phyloP scores from a whole-genome alignment of 129 eudicot species.

The Apium graveolens region DNA sequence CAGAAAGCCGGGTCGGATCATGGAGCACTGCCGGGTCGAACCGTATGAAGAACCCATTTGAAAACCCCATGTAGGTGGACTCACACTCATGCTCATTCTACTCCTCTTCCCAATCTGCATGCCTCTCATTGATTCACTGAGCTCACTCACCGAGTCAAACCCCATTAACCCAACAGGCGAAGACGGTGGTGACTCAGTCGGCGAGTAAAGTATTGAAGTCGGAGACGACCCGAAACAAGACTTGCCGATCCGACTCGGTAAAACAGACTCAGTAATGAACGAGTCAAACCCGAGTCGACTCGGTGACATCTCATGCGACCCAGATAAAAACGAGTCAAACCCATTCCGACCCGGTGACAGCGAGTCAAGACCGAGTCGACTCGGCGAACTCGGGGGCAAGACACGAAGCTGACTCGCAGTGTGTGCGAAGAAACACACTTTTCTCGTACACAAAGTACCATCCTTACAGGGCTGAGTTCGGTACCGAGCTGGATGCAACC shows the following conservation, averaged over 20 bases:
- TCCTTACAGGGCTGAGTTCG: slow-evolving; percentile 98
- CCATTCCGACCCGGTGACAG: not conserved
- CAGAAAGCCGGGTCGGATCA: slow-evolving; percentile 36
- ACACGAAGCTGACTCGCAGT: slow-evolving; percentile 76
- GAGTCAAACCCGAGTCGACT: slow-evolving; percentile 1
- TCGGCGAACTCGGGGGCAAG: slow-evolving; percentile 18
- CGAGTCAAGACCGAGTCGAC: slow-evolving; percentile 7
- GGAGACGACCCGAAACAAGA: slow-evolving; percentile 26
- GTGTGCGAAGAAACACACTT: slow-evolving; percentile 91
- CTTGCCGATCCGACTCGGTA: slow-evolving; percentile 28
- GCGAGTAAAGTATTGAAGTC: slow-evolving; percentile 29
- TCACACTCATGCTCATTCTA: slow-evolving; percentile 26
- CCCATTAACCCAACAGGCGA: slow-evolving; percentile 35
- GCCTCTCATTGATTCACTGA: slow-evolving; percentile 40
- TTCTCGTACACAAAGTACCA: slow-evolving; percentile 63
- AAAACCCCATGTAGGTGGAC: slow-evolving; percentile 38
- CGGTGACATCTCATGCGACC: not conserved
- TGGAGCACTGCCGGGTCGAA: slow-evolving; percentile 32
- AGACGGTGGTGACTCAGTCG: slow-evolving; percentile 47
- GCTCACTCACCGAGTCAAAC: slow-evolving; percentile 36
- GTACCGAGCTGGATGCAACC: slow-evolving; percentile 87
- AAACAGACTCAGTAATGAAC: slow-evolving; percentile 26
- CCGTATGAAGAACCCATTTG: slow-evolving; percentile 27
- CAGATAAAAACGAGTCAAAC: not conserved
- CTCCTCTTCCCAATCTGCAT: slow-evolving; percentile 42